Conservation (phyloP, 495 filamentous ascomycete genomes). For the Penicillium lagena region DNA sequence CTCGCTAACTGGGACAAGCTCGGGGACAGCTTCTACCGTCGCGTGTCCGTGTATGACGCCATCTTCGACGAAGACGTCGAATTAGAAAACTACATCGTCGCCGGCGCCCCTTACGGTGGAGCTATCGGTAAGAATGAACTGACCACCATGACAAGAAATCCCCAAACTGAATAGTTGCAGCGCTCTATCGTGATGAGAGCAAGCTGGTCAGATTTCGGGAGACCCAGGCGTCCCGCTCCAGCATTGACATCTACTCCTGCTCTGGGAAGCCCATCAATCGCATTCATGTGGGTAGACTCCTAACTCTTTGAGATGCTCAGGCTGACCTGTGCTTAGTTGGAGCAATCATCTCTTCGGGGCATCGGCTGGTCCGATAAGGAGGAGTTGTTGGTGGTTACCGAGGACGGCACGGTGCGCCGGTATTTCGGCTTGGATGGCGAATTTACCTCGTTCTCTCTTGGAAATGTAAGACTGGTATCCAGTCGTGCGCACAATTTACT, state of each 20-base stretch:
- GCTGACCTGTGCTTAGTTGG: conserved; percentile 57
- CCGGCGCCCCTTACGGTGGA: conserved; percentile 89
- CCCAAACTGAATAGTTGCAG: conserved; percentile 31
- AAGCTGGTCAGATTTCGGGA: conserved; percentile 75
- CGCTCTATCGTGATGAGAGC: conserved; percentile 80
- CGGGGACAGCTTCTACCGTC: conserved; percentile 89
- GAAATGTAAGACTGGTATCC: conserved; percentile 51
- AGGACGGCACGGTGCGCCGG: conserved; percentile 84
- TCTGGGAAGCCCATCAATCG: conserved; percentile 76
- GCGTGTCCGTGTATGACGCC: conserved; percentile 82
- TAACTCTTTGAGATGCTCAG: background rate
- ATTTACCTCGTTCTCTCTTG: conserved; percentile 92
- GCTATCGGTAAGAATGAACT: conserved; percentile 63
- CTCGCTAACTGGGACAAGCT: conserved; percentile 91
- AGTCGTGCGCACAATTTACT: background rate
- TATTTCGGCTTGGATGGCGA: conserved; percentile 91
- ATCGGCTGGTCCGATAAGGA: conserved; percentile 98
- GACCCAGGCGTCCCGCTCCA: conserved; percentile 64
- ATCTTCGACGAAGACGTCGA: conserved; percentile 90
- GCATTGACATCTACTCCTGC: conserved; percentile 91
- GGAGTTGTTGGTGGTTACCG: conserved; percentile 79
- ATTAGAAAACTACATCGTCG: conserved; percentile 89
- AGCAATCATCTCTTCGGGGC: conserved; percentile 81
- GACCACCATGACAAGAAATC: too few species aligned
- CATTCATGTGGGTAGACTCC: conserved; percentile 49